These are phyloP conservation scores for Hypoxylon sp. DNA, from an alignment of 2,329 filamentous ascomycete genomes.

Conservation along the genomic window DNA sequence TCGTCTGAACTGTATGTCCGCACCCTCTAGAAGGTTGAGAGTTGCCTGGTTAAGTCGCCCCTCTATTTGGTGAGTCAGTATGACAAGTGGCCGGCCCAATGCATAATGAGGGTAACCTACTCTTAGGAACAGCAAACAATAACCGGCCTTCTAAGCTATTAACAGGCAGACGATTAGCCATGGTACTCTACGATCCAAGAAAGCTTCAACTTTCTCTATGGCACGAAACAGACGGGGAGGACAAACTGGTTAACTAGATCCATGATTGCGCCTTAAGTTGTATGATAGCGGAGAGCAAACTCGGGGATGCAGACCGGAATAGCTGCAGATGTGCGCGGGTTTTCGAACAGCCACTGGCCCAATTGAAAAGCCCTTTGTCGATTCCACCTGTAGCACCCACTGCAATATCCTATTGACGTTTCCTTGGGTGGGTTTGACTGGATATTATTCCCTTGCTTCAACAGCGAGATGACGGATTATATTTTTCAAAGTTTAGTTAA, in stretches of 20 bases:
- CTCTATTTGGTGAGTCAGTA: conserved; percentile 70
- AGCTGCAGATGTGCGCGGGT: conserved; percentile 13
- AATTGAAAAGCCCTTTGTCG: conserved; percentile 21
- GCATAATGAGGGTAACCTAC: conserved; percentile 67
- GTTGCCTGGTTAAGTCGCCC: conserved; percentile 90
- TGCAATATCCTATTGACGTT: conserved; percentile 30
- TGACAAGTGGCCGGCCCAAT: conserved; percentile 7
- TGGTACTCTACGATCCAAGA: conserved; percentile 25
- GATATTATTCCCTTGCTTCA: conserved; percentile 29
- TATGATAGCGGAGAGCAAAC: neutral
- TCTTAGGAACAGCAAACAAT: conserved; percentile 98
- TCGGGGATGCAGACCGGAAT: conserved; percentile 2
- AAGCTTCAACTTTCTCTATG: conserved; percentile 1
- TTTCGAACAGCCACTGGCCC: conserved; percentile 8
- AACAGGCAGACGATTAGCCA: conserved; percentile 55
- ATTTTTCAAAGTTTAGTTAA: conserved; percentile 39
- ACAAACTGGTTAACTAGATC: conserved; percentile 70
- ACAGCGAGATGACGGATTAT: conserved; percentile 23
- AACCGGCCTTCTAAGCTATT: conserved; percentile 89
- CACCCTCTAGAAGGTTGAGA: conserved; percentile 91
- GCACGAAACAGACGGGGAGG: conserved; percentile 30
- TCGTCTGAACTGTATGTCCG: conserved; percentile 96
- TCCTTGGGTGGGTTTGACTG: conserved; percentile 2
- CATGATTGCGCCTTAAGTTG: conserved; percentile 57
- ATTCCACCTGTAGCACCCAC: neutral